Evolutionary conservation across 805 yeast species (phyloP).

Genomic region (Ogataea allantospora): DNA sequence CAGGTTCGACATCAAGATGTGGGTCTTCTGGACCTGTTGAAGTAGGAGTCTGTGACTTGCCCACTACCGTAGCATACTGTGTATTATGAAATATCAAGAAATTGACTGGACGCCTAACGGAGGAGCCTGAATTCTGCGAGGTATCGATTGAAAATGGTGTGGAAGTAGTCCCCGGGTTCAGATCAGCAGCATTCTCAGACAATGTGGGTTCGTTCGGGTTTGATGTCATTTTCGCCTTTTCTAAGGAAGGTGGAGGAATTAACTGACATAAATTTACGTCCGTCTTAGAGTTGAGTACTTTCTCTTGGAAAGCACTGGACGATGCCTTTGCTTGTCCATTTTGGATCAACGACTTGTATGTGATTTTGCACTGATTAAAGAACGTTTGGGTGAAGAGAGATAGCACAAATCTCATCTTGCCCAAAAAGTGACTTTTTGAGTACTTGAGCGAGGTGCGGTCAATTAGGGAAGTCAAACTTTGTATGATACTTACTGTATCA

Average conservation of each 20-base stretch:
- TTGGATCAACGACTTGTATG: slow-evolving; percentile 15
- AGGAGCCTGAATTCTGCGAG: no score
- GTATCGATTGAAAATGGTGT: no score
- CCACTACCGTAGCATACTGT: not conserved
- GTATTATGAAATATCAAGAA: not conserved
- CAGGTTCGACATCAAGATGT: slow-evolving; percentile 2
- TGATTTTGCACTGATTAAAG: slow-evolving; percentile 46
- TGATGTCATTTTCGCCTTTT: no score
- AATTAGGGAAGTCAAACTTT: slow-evolving; percentile 24
- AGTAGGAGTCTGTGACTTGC: not conserved
- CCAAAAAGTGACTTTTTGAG: slow-evolving; percentile 49
- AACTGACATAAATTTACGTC: not conserved
- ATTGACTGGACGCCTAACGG: not conserved
- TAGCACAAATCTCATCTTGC: slow-evolving; percentile 54
- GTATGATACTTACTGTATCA: slow-evolving; percentile 35
- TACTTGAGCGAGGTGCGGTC: slow-evolving; percentile 33
- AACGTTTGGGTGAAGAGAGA: slow-evolving; percentile 62
- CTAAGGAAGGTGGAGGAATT: not conserved
- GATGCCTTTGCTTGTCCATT: not conserved
- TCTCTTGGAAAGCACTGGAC: not conserved
- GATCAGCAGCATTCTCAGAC: no score
- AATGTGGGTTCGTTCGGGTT: no score
- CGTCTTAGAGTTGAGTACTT: not conserved
- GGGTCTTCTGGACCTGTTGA: not conserved
- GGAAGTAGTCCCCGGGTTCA: no score